Evolutionary conservation across 1,284 basidiomycete genomes (phyloP), one percentile per base, ranked within the genome.

Genomic region (Neotropicomus parvogracilis): DNA sequence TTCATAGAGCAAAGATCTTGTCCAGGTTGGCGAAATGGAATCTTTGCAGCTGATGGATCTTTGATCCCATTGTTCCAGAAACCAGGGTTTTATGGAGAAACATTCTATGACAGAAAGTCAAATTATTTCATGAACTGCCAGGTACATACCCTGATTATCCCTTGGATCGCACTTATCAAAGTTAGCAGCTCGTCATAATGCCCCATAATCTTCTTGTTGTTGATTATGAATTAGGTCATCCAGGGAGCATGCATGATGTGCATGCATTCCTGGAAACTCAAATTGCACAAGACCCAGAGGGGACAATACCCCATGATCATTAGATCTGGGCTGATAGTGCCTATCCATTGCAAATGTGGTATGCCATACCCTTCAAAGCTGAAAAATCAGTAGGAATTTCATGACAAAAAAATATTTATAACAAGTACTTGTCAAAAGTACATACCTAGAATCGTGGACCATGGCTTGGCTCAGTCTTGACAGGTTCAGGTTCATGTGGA

Each of bases 271-370:
- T 35, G 14, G 27, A 17, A 13, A 53, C 35, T 13, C 0, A 40
- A 2, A 33, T 52, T 0, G n/a, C 12, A 11, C n/a, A 41, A 1
- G 4, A 45, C 2, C 12, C 26, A 0, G 31, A 31, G 0, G 12
- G 1, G 0, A 2, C 26, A 4, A 36, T 55, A 2, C 28, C 40
- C 0, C 10, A 40, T 1, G n/a, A 10, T 3, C 36, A 55, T 8
- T 50, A 19, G 47, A 46, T 55, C 0, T 55, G 48, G 53, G 53
- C 16, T 1, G 38, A 55, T 6, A 44, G 31, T 1, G 27, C 54
- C 1, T 55, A 55, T 6, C 11, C 31, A 1, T 19, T 9, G 3
- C 6, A 40, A 1, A 19, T n/a, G 0, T 55, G 49, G 54, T 56
- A 40, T 37, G 38, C 44, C 10, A 19, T 55, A 0, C 44, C 49